Conservation (phyloP, 1,284 basidiomycete genomes). For the Apiotrichum montevideense region DNA sequence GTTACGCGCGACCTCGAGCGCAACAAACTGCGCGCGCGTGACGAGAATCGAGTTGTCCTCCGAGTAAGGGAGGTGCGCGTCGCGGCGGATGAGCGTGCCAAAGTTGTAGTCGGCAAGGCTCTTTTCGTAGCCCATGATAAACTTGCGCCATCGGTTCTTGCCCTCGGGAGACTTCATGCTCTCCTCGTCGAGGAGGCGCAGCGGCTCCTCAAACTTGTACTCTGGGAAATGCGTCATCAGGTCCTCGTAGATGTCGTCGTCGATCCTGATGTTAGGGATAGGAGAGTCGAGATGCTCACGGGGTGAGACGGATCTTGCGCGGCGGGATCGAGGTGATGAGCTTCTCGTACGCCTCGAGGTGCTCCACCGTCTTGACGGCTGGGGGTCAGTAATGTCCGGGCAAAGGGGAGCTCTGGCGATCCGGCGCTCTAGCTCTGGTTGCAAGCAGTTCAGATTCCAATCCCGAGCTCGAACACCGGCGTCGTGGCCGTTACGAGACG, state of each 20-base stretch:
- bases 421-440: not conserved
- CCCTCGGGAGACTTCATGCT: constrained; percentile 87
- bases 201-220: constrained; percentile 59
- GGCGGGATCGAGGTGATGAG: constrained; percentile 78
- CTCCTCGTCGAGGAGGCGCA: constrained; percentile 80
- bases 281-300: constrained; percentile 51
- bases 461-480: too few relatives aligned
- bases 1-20: constrained; percentile 92
- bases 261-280: constrained; percentile 54
- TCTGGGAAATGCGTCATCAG: constrained; percentile 78
- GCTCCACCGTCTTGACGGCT: constrained; percentile 92
- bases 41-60: constrained; percentile 95
- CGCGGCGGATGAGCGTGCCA: constrained; percentile 84
- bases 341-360: constrained; percentile 96
- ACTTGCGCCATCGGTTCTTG: constrained; percentile 87
- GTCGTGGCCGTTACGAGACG: too few relatives aligned
- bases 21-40: constrained; percentile 72
- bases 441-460: not conserved
- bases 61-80: constrained; percentile 75
- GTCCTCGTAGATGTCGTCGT: constrained; percentile 85
- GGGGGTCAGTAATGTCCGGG: not conserved
- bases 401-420: not conserved
- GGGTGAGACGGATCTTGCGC: constrained; percentile 69
- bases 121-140: constrained; percentile 71
- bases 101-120: constrained; percentile 93